These are phyloP conservation scores for Penicillium samsonianum DNA, from an alignment of 495 filamentous ascomycete species.

Conservation along the genomic window DNA sequence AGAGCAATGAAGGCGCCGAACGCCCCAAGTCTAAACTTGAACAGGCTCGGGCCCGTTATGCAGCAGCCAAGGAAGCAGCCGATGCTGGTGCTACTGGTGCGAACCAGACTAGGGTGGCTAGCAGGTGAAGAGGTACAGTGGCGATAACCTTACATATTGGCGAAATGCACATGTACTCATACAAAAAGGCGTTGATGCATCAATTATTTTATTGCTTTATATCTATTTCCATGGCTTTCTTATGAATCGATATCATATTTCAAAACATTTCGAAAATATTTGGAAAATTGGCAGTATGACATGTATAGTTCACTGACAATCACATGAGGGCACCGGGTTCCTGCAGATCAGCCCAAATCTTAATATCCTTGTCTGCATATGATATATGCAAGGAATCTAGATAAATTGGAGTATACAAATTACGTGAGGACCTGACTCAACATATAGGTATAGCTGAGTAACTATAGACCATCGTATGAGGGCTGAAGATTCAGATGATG, in stretches of 20 bases:
- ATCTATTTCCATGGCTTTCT: background rate
- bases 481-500: slow-evolving; percentile 26
- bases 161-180: slow-evolving; percentile 10
- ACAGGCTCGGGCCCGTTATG: slow-evolving; percentile 49
- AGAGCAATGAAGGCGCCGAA: slow-evolving; percentile 26
- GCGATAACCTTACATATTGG: background rate
- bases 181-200: slow-evolving; percentile 10
- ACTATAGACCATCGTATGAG: background rate
- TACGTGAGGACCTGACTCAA: background rate
- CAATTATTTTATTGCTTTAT: slow-evolving; percentile 1
- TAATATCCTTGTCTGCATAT: background rate
- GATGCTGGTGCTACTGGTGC: slow-evolving; percentile 12
- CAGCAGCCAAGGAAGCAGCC: slow-evolving; percentile 35
- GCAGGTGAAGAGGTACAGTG: background rate
- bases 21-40: slow-evolving; percentile 50
- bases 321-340: background rate
- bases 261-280: background rate
- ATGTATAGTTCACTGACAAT: background rate
- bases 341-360: slow-evolving; percentile 8
- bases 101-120: slow-evolving; percentile 7
- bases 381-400: background rate
- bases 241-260: background rate
- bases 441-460: background rate
- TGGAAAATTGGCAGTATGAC: too few relatives aligned
- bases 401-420: background rate